These are phyloP conservation scores for Coniochaeta hoffmannii DNA, from an alignment of 2,329 filamentous ascomycete genomes.

Conservation along the genomic window DNA sequence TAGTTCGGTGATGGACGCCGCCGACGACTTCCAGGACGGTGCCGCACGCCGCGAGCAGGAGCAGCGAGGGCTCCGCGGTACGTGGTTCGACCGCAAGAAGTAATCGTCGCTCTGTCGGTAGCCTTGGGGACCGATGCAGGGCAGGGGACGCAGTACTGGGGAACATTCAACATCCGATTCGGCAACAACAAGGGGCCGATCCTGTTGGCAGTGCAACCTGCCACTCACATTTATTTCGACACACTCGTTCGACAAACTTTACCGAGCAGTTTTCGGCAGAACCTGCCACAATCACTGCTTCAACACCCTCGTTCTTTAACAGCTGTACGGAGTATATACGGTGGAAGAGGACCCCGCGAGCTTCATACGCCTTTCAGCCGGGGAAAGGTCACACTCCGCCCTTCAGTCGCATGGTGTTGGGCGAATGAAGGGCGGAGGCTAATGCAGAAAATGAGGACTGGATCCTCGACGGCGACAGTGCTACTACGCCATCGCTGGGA, in stretches of 20 bases:
- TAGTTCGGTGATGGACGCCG: slow-evolving; percentile 28
- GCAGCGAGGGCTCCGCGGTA: slow-evolving; percentile 49
- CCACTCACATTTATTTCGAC: slow-evolving; percentile 12
- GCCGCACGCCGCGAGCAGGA: slow-evolving; percentile 50
- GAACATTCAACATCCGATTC: slow-evolving; percentile 23
- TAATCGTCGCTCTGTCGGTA: not conserved
- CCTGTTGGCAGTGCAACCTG: slow-evolving; percentile 28
- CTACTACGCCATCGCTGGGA: slow-evolving; percentile 28
- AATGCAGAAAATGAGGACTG: slow-evolving; percentile 2
- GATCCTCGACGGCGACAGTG: slow-evolving; percentile 27
- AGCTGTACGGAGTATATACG: not conserved
- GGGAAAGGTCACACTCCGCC: slow-evolving; percentile 12
- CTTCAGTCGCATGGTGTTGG: slow-evolving; percentile 5
- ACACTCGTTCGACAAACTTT: slow-evolving; percentile 10
- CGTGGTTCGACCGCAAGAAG: slow-evolving; percentile 19
- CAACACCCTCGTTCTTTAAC: not conserved
- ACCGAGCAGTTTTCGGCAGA: slow-evolving; percentile 3
- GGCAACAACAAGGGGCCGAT: slow-evolving; percentile 6
- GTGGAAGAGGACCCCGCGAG: not conserved
- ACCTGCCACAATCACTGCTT: not conserved
- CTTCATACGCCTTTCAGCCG: slow-evolving; percentile 19
- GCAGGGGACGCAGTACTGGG: slow-evolving; percentile 4
- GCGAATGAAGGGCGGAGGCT: slow-evolving; percentile 1
- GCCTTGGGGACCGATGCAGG: not conserved
- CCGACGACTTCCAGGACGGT: slow-evolving; percentile 47